These are phyloP conservation scores for Heterobasidion parviporum DNA, from an alignment of 1,284 basidiomycete genomes.

Conservation along the genomic window DNA sequence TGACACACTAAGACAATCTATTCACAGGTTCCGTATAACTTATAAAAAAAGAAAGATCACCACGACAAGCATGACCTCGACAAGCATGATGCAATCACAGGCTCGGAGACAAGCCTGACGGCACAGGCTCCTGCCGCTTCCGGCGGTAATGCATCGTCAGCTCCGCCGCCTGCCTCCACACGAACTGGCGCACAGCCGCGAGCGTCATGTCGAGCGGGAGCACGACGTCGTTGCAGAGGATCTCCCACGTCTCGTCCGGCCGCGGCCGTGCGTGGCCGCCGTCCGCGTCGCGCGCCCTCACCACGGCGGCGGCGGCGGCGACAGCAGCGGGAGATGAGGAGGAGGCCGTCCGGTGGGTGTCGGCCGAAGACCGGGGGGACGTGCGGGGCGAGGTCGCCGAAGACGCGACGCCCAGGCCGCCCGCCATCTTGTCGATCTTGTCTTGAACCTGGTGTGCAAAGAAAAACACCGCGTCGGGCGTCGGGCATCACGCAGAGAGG, in stretches of 20 bases:
- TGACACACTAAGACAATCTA: too few species aligned
- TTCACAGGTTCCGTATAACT: too few species aligned
- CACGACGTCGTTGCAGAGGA: constrained; percentile 77
- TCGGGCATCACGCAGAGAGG: not conserved
- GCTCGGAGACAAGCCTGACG: not conserved
- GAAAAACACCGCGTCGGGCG: too few species aligned
- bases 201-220: constrained; percentile 84
- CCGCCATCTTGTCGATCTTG: constrained; percentile 62
- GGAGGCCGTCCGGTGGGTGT: constrained; percentile 19
- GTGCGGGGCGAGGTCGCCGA: constrained; percentile 19
- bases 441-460: constrained; percentile 60
- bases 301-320: too few species aligned
- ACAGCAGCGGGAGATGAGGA: constrained; percentile 2
- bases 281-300: constrained; percentile 2
- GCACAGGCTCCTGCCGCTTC: constrained; percentile 23
- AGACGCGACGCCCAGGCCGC: constrained; percentile 13
- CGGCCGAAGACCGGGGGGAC: constrained; percentile 40
- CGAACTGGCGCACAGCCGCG: constrained; percentile 80
- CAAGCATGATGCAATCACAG: not conserved
- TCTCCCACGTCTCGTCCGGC: constrained; percentile 79
- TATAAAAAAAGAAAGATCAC: not conserved
- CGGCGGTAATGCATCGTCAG: constrained; percentile 77
- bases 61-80: not conserved
- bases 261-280: constrained; percentile 18
- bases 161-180: constrained; percentile 79